Evolutionary conservation across 768 basidiomycete genomes (phyloP).

Genomic region (Infundibulicybe gibba): DNA sequence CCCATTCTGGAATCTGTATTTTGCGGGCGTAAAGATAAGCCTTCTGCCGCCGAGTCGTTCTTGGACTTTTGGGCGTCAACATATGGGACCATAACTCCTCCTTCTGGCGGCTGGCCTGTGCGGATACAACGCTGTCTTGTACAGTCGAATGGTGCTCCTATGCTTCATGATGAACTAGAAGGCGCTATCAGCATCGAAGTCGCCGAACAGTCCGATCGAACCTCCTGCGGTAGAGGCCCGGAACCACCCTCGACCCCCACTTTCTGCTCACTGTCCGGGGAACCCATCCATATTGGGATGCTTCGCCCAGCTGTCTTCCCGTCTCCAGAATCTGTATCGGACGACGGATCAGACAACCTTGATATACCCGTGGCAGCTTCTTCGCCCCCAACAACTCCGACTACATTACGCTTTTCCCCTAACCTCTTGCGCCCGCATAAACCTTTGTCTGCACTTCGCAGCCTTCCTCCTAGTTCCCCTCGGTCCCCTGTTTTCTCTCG

Average conservation of each 20-base stretch:
- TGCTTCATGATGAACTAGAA: no score
- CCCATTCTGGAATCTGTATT: slow-evolving; percentile 59
- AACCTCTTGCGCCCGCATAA: slow-evolving; percentile 36
- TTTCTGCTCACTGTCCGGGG: background rate
- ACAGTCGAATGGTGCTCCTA: no score
- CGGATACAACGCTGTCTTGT: slow-evolving; percentile 29
- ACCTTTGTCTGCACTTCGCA: slow-evolving; percentile 18
- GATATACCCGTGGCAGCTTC: slow-evolving; percentile 12
- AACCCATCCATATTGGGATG: background rate
- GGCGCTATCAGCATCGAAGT: no score
- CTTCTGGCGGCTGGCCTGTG: slow-evolving; percentile 52
- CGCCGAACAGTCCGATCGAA: background rate
- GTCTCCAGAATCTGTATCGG: slow-evolving; percentile 2
- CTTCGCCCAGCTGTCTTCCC: background rate
- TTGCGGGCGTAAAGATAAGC: slow-evolving; percentile 43
- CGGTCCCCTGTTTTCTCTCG: slow-evolving; percentile 11
- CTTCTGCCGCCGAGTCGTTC: slow-evolving; percentile 46
- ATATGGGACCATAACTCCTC: slow-evolving; percentile 36
- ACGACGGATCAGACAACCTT: slow-evolving; percentile 5
- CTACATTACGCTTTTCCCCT: slow-evolving; percentile 3
- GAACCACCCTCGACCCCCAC: slow-evolving; percentile 7
- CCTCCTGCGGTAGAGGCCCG: background rate
- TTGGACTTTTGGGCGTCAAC: slow-evolving; percentile 56
- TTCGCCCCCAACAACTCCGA: slow-evolving; percentile 15
- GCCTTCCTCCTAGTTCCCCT: slow-evolving; percentile 18